Evolutionary conservation across 1,284 basidiomycete genomes (phyloP).

Genomic region (Meira nashicola): DNA sequence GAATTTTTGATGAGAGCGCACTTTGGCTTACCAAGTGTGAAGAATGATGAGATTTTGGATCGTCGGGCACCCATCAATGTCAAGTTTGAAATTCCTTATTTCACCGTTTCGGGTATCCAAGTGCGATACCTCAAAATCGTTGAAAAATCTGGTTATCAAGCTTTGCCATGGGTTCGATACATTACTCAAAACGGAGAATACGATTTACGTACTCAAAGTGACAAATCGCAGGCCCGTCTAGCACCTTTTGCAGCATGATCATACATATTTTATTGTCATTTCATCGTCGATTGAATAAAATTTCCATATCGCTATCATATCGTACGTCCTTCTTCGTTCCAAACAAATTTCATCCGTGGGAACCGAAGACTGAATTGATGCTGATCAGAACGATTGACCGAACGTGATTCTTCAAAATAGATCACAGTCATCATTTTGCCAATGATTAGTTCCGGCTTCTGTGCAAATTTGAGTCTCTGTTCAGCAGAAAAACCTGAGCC

Average conservation of each 20-base stretch:
- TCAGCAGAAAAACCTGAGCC: constrained; percentile 6
- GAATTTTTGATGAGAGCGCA: constrained; percentile 52
- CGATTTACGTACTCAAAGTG: constrained; percentile 59
- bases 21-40: constrained; percentile 51
- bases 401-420: neutral
- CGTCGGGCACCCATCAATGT: constrained; percentile 90
- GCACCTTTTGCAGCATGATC: constrained; percentile 34
- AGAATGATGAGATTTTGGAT: constrained; percentile 58
- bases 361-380: constrained; percentile 4
- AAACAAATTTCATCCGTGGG: constrained; percentile 1
- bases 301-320: too few species aligned
- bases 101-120: constrained; percentile 88
- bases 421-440: constrained; percentile 3
- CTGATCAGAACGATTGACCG: neutral
- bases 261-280: too few species aligned
- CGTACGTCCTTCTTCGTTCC: constrained; percentile 11
- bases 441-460: constrained; percentile 1
- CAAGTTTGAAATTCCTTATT: constrained; percentile 97
- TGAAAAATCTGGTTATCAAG: constrained; percentile 88
- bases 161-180: constrained; percentile 65
- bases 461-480: constrained; percentile 7
- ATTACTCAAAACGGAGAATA: constrained; percentile 94
- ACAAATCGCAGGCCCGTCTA: constrained; percentile 41
- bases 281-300: too few species aligned
- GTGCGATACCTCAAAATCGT: constrained; percentile 96